Evolutionary conservation across 75 land plant species (phyloP).

Genomic region (Pseudotsuga menziesii): DNA sequence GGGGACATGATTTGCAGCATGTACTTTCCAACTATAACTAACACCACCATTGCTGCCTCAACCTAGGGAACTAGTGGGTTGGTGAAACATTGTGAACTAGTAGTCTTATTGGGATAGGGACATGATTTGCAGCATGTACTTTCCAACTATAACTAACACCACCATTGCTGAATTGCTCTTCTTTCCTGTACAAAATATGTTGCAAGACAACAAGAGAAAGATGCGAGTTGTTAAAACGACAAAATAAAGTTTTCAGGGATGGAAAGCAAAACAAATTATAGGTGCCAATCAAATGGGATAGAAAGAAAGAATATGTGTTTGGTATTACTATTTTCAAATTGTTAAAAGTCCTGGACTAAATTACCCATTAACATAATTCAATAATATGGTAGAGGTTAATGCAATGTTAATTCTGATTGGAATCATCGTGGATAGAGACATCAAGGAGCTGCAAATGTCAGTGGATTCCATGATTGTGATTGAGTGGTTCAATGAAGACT

Average conservation of each 20-base stretch:
- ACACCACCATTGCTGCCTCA: constrained; percentile 99
- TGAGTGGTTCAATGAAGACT: no score
- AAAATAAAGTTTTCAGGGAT: neutral
- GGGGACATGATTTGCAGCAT: constrained; percentile 73
- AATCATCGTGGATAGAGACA: no score
- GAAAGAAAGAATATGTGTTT: neutral
- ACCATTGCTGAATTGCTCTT: constrained; percentile 99
- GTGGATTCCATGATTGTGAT: no score
- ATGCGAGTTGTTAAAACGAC: neutral
- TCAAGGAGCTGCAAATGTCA: no score
- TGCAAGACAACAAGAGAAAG: constrained; percentile 24
- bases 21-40: constrained; percentile 93
- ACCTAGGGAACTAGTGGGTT: no score
- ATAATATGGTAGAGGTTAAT: no score
- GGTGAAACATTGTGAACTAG: no score
- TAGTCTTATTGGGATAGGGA: no score
- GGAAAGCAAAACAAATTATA: neutral
- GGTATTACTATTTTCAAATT: neutral
- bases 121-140: constrained; percentile 68
- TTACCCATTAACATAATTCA: no score
- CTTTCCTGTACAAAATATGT: constrained; percentile 96
- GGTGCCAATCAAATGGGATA: neutral
- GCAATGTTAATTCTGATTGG: no score
- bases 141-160: constrained; percentile 99
- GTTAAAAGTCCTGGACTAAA: neutral